These are phyloP conservation scores for Apiospora marii DNA, from an alignment of 2,329 filamentous ascomycete species.

Conservation along the genomic window DNA sequence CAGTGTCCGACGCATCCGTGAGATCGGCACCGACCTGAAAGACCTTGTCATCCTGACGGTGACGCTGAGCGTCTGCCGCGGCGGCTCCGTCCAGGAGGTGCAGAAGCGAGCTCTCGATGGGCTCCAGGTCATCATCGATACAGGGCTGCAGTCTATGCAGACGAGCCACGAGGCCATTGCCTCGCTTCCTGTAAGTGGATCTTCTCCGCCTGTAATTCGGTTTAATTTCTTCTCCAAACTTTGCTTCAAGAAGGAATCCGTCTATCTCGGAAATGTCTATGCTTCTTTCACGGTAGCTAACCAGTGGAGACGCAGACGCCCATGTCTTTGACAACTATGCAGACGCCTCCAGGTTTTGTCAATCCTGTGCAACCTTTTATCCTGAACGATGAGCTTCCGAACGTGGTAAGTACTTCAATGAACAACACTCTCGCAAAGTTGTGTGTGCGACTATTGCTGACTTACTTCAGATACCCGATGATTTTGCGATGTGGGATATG, in stretches of 20 bases:
- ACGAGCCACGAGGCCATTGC: constrained; percentile 49
- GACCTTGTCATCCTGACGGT: constrained; percentile 58
- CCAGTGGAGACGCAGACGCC: constrained; percentile 10
- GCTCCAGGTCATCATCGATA: constrained; percentile 53
- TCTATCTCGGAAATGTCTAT: background rate
- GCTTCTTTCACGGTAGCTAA: background rate
- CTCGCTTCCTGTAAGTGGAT: constrained; percentile 39
- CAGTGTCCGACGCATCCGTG: constrained; percentile 50
- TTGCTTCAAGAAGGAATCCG: background rate
- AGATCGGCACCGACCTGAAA: constrained; percentile 58
- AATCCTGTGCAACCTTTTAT: constrained; percentile 37
- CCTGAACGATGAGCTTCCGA: constrained; percentile 35
- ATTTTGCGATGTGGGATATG: constrained; percentile 41
- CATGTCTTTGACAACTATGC: constrained; percentile 34
- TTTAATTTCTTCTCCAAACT: background rate
- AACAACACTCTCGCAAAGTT: background rate
- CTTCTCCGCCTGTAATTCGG: background rate
- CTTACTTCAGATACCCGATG: constrained; percentile 35
- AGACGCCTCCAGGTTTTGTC: constrained; percentile 33
- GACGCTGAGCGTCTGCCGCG: constrained; percentile 55
- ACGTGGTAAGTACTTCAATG: constrained; percentile 33
- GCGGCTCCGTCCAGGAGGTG: constrained; percentile 48
- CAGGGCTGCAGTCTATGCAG: constrained; percentile 53
- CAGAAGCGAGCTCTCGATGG: constrained; percentile 51
- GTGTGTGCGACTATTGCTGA: background rate